A percentile compares a stretch with the other conserved stretches of the same genome.
These are phyloP conservation scores for Sanghuangporus baumii DNA, from an alignment of 1,284 basidiomycete genomes.

Conservation along the genomic window DNA sequence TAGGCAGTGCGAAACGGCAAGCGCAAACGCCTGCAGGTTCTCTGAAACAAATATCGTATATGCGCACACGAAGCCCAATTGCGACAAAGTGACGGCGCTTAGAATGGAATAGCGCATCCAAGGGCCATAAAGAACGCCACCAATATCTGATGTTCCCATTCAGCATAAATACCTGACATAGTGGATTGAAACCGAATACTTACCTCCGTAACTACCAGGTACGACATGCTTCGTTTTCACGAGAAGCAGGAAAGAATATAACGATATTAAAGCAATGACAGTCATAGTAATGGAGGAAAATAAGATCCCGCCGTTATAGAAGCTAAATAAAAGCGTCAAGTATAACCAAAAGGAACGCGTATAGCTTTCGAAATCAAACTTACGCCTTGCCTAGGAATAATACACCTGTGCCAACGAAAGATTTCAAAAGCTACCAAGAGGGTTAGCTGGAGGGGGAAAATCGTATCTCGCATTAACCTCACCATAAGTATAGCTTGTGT, in stretches of 20 bases:
- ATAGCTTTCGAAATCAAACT: neutral
- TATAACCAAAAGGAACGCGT: neutral
- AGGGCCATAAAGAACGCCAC: conserved; percentile 86
- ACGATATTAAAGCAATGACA: conserved; percentile 81
- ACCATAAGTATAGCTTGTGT: conserved; percentile 91
- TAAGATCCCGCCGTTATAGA: conserved; percentile 92
- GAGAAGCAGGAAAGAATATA: conserved; percentile 93
- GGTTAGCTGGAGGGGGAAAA: conserved; percentile 1
- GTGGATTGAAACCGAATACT: conserved; percentile 19
- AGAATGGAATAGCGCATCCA: conserved; percentile 92
- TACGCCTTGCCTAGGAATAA: conserved; percentile 83
- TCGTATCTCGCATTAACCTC: conserved; percentile 20
- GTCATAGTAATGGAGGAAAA: conserved; percentile 83
- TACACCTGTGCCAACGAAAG: conserved; percentile 95
- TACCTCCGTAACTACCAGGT: conserved; percentile 90
- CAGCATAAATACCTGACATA: neutral
- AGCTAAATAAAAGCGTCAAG: conserved; percentile 39
- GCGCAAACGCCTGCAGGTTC: conserved; percentile 85
- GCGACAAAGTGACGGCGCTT: conserved; percentile 83
- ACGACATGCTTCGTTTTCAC: conserved; percentile 87
- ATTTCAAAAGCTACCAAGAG: conserved; percentile 71
- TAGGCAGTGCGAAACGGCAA: conserved; percentile 79
- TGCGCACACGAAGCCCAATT: conserved; percentile 84
- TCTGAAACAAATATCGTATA: conserved; percentile 97
- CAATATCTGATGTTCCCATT: conserved; percentile 64